Evolutionary conservation across 2,329 filamentous ascomycete species (phyloP), one percentile per base, ranked within the genome.

Genomic region (Annulohypoxylon truncatum): DNA sequence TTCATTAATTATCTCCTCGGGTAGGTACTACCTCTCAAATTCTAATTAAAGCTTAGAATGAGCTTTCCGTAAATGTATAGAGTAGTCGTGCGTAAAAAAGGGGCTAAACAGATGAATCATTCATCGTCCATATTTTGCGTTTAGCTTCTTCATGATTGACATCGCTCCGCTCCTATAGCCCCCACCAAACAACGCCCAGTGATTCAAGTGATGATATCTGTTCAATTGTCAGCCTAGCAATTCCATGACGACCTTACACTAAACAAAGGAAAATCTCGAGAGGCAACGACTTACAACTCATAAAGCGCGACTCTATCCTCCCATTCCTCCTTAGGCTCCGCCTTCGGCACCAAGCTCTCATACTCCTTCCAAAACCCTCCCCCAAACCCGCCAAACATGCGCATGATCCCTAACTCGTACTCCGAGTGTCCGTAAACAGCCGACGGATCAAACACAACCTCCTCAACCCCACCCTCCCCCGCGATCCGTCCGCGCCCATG

Each of bases 321-420:
- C 82, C 92, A 97, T 82, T 98, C 94, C 9, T 86, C 88, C 9
- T 83, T 85, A 0, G 94, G 94, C 76, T 97, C 92, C 7, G 91
- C 90, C 81, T 91, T 96, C 0, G 91, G 91, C 48, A 94, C 89
- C 22, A 93, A 75, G 38, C 82, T 77, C 76, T 92, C 87, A 77
- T 97, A 98, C 76, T 96, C 92, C 29, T 84, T 84, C 83, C 92
- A 89, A 73, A 97, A 97, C 0, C 75, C 78, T 0, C 78, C 73
- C 0, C 89, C 89, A 78, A 96, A 97, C 0, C 95, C 95, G 0
- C 94, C 94, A 84, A 97, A 98, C 94, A 97, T 97, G 54, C 86
- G 87, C 94, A 97, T 97, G 71, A 97, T 97, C 0, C 95, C 95
- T 55, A 97, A 81, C 71, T 97, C 95, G 78, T 90, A 97, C 81